Percentiles rank a stretch among this genome's conserved stretches.
phyloP scores from a whole-genome alignment of 2,329 filamentous ascomycete species.

The Esteya vermicola region DNA sequence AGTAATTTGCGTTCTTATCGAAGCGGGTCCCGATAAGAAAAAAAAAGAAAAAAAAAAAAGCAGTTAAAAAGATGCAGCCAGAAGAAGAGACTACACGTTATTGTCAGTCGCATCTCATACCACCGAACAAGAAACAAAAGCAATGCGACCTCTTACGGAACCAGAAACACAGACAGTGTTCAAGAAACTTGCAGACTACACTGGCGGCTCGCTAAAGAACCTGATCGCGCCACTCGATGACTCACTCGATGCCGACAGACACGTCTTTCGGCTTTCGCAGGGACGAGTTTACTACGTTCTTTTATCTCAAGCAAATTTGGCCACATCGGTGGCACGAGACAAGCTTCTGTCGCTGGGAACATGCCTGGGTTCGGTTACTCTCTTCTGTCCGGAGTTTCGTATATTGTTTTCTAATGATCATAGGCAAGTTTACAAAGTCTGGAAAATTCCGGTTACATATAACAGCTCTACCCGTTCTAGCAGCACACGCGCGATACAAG shows the following conservation, averaged over 20 bases:
- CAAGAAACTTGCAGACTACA: conserved; percentile 88
- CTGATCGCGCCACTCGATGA: conserved; percentile 62
- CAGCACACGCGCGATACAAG: conserved; percentile 87
- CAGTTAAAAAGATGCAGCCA: not conserved
- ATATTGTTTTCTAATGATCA: not conserved
- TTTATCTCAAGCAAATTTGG: conserved; percentile 79
- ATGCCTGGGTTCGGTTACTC: conserved; percentile 45
- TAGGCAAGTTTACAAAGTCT: conserved; percentile 90
- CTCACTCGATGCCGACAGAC: conserved; percentile 55
- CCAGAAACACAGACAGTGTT: conserved; percentile 48
- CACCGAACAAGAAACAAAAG: not conserved
- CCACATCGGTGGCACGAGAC: conserved; percentile 69
- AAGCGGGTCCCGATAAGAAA: not conserved
- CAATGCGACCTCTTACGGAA: conserved; percentile 15
- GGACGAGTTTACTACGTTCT: conserved; percentile 85
- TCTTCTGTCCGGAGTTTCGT: not conserved
- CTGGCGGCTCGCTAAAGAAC: conserved; percentile 71
- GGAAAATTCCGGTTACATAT: conserved; percentile 93
- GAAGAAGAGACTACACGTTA: too few relatives aligned
- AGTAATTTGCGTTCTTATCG: not conserved
- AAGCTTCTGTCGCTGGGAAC: conserved; percentile 78
- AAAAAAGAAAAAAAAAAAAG: not conserved
- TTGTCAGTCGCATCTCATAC: too few relatives aligned
- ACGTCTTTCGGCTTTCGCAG: conserved; percentile 67
- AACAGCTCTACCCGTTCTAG: conserved; percentile 73